Conservation (phyloP, 2,329 filamentous ascomycete species). For the Fusarium sp. region DNA sequence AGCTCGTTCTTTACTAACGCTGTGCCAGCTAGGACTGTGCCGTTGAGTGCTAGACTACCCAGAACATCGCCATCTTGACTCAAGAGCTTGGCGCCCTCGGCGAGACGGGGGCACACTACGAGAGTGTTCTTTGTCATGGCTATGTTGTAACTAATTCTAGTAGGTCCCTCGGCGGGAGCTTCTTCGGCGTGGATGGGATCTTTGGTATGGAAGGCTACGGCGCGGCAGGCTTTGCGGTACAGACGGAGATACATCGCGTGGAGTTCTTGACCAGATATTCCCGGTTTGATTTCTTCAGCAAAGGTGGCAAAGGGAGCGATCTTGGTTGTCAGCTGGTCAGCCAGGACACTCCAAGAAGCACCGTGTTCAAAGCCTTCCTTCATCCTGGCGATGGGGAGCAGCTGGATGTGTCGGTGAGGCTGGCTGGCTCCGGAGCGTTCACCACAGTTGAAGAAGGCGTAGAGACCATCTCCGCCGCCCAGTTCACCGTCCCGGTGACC, state of each 20-base stretch:
- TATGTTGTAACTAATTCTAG: slow-evolving; percentile 75
- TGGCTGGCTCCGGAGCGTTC: slow-evolving; percentile 79
- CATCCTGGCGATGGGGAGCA: slow-evolving; percentile 78
- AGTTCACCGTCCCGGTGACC: slow-evolving; percentile 13
- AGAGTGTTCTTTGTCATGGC: slow-evolving; percentile 70
- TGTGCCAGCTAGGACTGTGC: slow-evolving; percentile 75
- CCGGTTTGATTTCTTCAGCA: slow-evolving; percentile 54
- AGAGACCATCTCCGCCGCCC: slow-evolving; percentile 60
- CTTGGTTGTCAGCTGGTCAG: slow-evolving; percentile 54
- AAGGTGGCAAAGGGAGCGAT: slow-evolving; percentile 64
- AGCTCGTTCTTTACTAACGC: slow-evolving; percentile 72
- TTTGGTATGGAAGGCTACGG: slow-evolving; percentile 49
- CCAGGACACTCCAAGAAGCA: slow-evolving; percentile 65
- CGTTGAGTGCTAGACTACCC: slow-evolving; percentile 69
- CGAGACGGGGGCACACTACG: slow-evolving; percentile 68
- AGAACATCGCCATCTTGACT: slow-evolving; percentile 51
- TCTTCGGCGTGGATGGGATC: slow-evolving; percentile 32
- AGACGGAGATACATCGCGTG: slow-evolving; percentile 63
- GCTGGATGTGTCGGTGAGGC: slow-evolving; percentile 79
- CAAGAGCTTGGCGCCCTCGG: slow-evolving; percentile 63
- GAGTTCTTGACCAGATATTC: slow-evolving; percentile 56
- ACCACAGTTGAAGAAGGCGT: slow-evolving; percentile 81
- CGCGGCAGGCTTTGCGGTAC: slow-evolving; percentile 62
- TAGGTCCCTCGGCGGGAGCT: slow-evolving; percentile 56
- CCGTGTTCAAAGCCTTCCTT: slow-evolving; percentile 62